These are phyloP conservation scores for Colletotrichum incanum DNA, from an alignment of 2,329 filamentous ascomycete genomes.

Conservation along the genomic window DNA sequence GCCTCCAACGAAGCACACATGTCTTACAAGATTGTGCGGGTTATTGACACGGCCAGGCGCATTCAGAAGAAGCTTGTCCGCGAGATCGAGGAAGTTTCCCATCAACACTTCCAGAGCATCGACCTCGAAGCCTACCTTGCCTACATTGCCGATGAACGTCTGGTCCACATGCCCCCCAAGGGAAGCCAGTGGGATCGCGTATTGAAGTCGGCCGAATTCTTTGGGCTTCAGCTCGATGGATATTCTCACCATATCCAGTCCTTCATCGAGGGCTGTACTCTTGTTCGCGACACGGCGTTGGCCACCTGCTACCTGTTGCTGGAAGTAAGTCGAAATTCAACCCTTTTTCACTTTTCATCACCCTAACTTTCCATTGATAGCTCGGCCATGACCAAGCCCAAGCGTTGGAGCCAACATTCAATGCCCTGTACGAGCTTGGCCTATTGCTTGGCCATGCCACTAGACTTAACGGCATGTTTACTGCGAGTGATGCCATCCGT, in stretches of 20 bases:
- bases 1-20: slow-evolving; percentile 1
- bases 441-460: slow-evolving; percentile 55
- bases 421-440: slow-evolving; percentile 56
- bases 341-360: fast-evolving
- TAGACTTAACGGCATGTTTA: slow-evolving; percentile 55
- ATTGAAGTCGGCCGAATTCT: slow-evolving; percentile 58
- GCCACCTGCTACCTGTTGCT: slow-evolving; percentile 57
- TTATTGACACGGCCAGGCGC: slow-evolving; percentile 17
- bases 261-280: slow-evolving; percentile 47
- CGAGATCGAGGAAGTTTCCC: slow-evolving; percentile 33
- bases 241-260: slow-evolving; percentile 54
- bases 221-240: slow-evolving; percentile 56
- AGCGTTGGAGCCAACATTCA: slow-evolving; percentile 57
- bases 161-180: slow-evolving; percentile 58
- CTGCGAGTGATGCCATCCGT: slow-evolving; percentile 51
- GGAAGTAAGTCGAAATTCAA: slow-evolving; percentile 49
- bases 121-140: slow-evolving; percentile 50
- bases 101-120: slow-evolving; percentile 20
- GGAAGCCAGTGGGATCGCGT: slow-evolving; percentile 61
- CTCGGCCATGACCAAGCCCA: slow-evolving; percentile 56
- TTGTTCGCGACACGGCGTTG: slow-evolving; percentile 49
- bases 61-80: slow-evolving; percentile 23
- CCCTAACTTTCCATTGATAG: slow-evolving; percentile 43
- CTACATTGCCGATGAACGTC: slow-evolving; percentile 57
- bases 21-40: slow-evolving; percentile 1